phyloP scores from a whole-genome alignment of 208 protist genomes.

The Leishmania mexicana region DNA sequence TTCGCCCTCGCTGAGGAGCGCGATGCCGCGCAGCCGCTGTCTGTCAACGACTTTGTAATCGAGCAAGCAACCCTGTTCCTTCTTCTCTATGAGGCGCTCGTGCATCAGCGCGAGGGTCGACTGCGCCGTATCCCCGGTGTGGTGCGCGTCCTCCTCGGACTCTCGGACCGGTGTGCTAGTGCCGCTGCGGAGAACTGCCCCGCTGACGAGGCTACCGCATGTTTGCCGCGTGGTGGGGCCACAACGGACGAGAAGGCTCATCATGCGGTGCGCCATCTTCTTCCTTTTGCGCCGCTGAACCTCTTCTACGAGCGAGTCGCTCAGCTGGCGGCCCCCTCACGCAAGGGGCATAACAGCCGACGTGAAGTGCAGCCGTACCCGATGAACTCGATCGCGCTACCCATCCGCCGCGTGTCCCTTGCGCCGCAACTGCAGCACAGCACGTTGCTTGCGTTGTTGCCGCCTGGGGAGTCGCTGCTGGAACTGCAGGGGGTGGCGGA shows the following conservation, averaged over 20 bases:
- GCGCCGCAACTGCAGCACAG: conserved; percentile 43
- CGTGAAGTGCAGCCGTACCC: conserved; percentile 30
- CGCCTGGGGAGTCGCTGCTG: conserved; percentile 48
- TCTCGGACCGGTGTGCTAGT: conserved; percentile 31
- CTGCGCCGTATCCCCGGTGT: conserved; percentile 52
- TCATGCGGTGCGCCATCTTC: conserved; percentile 25
- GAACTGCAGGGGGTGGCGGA: conserved; percentile 41
- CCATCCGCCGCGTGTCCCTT: conserved; percentile 35
- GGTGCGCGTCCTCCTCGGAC: conserved; percentile 24
- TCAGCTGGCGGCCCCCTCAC: neutral
- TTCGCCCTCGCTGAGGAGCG: conserved; percentile 37
- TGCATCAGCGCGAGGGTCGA: conserved; percentile 34
- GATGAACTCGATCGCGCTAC: conserved; percentile 28
- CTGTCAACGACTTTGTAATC: conserved; percentile 25
- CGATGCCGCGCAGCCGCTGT: conserved; percentile 27
- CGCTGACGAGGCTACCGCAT: neutral
- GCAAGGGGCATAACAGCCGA: neutral
- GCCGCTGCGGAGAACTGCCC: neutral
- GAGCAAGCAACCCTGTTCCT: conserved; percentile 58
- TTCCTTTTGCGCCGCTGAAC: conserved; percentile 34
- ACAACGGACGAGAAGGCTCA: conserved; percentile 19
- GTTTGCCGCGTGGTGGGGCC: neutral
- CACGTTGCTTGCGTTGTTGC: conserved; percentile 41
- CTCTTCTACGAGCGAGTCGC: conserved; percentile 20
- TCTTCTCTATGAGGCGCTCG: conserved; percentile 67